Base-by-base conservation (phyloP, 345 rosid genomes). In the Streptanthus diversifolius region DNA sequence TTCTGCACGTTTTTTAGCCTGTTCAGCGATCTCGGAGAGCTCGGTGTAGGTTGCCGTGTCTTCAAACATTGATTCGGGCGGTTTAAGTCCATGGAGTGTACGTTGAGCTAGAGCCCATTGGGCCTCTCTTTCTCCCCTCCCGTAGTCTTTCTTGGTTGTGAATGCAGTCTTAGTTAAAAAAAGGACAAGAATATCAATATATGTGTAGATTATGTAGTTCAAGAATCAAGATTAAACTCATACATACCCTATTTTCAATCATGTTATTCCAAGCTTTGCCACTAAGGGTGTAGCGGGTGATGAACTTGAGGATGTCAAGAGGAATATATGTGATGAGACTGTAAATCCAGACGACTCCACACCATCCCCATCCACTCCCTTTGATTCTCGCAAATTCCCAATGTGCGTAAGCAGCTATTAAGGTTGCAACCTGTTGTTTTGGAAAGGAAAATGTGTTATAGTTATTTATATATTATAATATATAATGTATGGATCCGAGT, bases 361-460 rank as follows among this genome's bases (percentile, higher is more conserved):
- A 92, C 98, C 98, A 92, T 81, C 96, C 93, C 98, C 98, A 89
- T 29, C 98, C 96, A 11, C 88, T 77, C 0, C 96, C 96, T 2
- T 76, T 77, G 2, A 92, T 82, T 61, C 67, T 85, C 3, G 98
- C 98, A 37, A 86, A 89, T 19, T 39, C 83, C 90, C 90, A 86
- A 35, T 84, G 72, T 3, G 90, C 92, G 8, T 88, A 85, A 10
- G 85, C 84, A 39, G 98, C 92, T 14, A 92, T 47, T 39, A 89
- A 6, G 1, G 98, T 92, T 8, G 98, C 98, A 52, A 88, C 58
- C 97, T 91, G 43, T 71, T 25, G 1, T n/a, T 4, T n/a, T 5
- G 22, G 17, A 5, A 25, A 19, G 7, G 22, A 47, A 54, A 4
- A n/a, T 15, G 37, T 39, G 12, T 8, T 30, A 47, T 56, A 22